These are phyloP conservation scores for Flammula alnicola DNA, from an alignment of 1,284 basidiomycete species.

Conservation along the genomic window DNA sequence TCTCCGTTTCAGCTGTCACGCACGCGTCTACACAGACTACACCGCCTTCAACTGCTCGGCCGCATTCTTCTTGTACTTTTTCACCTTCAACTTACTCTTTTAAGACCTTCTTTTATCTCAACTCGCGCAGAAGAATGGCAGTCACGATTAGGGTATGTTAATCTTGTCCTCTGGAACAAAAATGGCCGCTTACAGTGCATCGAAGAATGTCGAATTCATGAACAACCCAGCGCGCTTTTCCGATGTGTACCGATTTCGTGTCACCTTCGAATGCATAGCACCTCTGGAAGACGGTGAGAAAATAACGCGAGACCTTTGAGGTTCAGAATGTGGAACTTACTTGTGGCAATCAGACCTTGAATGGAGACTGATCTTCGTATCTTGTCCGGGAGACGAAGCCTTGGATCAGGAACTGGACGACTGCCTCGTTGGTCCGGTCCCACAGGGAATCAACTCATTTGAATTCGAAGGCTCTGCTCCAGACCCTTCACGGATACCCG, in stretches of 20 bases:
- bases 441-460: constrained; percentile 94
- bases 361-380: constrained; percentile 97
- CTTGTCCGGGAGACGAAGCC: constrained; percentile 89
- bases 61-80: constrained; percentile 16
- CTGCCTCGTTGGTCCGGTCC: constrained; percentile 95
- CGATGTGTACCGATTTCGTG: constrained; percentile 92
- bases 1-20: constrained; percentile 16
- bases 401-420: constrained; percentile 97
- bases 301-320: neutral
- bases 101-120: constrained; percentile 8
- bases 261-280: constrained; percentile 98
- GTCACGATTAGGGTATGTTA: constrained; percentile 66
- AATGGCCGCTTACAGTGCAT: constrained; percentile 8
- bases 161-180: constrained; percentile 9
- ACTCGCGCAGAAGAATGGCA: constrained; percentile 55
- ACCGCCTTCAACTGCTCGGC: constrained; percentile 7
- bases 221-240: constrained; percentile 93
- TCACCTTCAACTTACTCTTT: constrained; percentile 7
- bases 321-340: neutral
- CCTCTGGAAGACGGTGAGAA: constrained; percentile 84
- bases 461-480: constrained; percentile 88
- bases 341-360: constrained; percentile 78
- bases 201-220: constrained; percentile 83
- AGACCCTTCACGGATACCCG: constrained; percentile 75
- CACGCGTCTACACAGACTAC: constrained; percentile 15